Conservation (phyloP, 805 yeast species). For the Candida rishiriensis region DNA sequence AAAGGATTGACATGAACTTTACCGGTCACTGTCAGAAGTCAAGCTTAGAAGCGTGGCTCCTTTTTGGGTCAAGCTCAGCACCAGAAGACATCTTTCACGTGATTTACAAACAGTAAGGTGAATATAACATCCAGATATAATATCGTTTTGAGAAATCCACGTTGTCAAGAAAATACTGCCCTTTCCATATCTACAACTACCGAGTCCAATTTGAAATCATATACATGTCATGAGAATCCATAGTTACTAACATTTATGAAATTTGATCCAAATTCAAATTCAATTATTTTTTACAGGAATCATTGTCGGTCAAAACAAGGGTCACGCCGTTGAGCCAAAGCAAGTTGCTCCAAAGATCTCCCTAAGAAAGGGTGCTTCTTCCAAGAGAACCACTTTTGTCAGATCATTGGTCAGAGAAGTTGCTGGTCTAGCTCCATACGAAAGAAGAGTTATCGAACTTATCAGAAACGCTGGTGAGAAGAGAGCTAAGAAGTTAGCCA, state of each 20-base stretch:
- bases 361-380: constrained; percentile 93
- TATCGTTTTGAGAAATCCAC: too few relatives aligned
- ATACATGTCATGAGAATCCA: background rate
- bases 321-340: constrained; percentile 90
- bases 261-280: background rate
- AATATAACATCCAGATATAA: too few relatives aligned
- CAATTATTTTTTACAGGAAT: constrained; percentile 51
- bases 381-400: constrained; percentile 95
- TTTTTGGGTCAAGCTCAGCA: too few relatives aligned
- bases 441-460: constrained; percentile 98
- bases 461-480: constrained; percentile 99
- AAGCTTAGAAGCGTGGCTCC: too few relatives aligned
- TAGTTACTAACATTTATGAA: constrained; percentile 10
- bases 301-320: constrained; percentile 99
- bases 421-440: constrained; percentile 99
- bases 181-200: too few relatives aligned
- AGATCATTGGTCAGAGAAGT: constrained; percentile 95
- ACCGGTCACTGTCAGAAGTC: too few relatives aligned
- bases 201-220: too few relatives aligned
- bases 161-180: too few relatives aligned
- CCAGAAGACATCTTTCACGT: too few relatives aligned
- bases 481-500: constrained; percentile 99
- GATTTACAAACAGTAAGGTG: too few relatives aligned
- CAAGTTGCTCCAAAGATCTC: constrained; percentile 86
- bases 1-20: too few relatives aligned